Conservation (phyloP, 2,329 filamentous ascomycete genomes). For the Fusarium equiseti region DNA sequence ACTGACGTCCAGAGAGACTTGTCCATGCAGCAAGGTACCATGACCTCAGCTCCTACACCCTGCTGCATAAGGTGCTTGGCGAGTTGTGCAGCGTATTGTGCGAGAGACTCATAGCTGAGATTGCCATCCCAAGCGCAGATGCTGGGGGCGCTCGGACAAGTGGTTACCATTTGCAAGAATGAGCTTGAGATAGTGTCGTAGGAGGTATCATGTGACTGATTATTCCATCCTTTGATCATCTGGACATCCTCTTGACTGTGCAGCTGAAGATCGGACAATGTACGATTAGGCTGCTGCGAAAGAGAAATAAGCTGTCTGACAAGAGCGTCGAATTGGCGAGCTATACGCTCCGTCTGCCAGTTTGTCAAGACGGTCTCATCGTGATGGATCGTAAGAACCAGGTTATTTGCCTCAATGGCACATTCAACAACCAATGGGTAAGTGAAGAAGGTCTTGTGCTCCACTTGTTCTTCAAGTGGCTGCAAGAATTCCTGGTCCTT, state of each 20-base stretch:
- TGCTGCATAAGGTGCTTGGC: slow-evolving; percentile 5
- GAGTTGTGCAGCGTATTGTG: slow-evolving; percentile 10
- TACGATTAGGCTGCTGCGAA: slow-evolving; percentile 4
- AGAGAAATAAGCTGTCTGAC: slow-evolving; percentile 28
- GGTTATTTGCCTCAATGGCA: slow-evolving; percentile 2
- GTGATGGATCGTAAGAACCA: slow-evolving; percentile 30
- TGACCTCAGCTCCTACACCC: slow-evolving; percentile 3
- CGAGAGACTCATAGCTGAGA: slow-evolving; percentile 27
- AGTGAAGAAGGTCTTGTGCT: slow-evolving; percentile 36
- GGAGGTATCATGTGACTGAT: accelerated
- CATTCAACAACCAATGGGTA: slow-evolving; percentile 46
- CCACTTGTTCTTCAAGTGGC: slow-evolving; percentile 10
- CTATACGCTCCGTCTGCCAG: slow-evolving; percentile 29
- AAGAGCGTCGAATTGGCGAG: slow-evolving; percentile 34
- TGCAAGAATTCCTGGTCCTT: slow-evolving; percentile 2
- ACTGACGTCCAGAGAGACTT: slow-evolving; percentile 44
- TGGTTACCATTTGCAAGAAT: slow-evolving; percentile 19
- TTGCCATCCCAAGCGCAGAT: slow-evolving; percentile 41
- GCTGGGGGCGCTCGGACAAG: background rate
- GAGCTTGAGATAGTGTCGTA: background rate
- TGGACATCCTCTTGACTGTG: slow-evolving; percentile 21
- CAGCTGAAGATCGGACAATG: slow-evolving; percentile 28
- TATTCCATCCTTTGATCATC: slow-evolving; percentile 34
- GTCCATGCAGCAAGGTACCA: slow-evolving; percentile 43
- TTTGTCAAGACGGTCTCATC: slow-evolving; percentile 14